Conservation (phyloP, 768 basidiomycete species). For the Suillus plorans region DNA sequence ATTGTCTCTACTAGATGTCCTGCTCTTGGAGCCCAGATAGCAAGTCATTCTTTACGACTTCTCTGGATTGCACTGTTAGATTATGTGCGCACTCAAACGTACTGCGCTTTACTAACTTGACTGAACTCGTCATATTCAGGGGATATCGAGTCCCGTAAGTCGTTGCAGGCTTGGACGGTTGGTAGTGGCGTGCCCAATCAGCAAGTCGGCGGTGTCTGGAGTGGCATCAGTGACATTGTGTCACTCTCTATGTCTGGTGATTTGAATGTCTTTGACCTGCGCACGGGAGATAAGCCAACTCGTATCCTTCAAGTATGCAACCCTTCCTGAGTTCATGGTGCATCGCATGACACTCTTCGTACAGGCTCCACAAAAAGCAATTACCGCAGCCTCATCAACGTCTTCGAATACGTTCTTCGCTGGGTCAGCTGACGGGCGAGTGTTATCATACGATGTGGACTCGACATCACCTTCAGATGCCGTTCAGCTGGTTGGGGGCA, state of each 20-base stretch:
- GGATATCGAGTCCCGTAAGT: conserved; percentile 77
- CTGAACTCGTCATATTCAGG: conserved; percentile 41
- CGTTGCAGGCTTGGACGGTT: conserved; percentile 65
- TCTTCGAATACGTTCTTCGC: conserved; percentile 67
- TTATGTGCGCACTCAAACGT: conserved; percentile 57
- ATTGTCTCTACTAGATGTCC: conserved; percentile 53
- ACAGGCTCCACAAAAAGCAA: conserved; percentile 78
- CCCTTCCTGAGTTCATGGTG: not conserved
- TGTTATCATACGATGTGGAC: conserved; percentile 57
- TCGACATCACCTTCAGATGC: conserved; percentile 25
- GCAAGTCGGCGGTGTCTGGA: conserved; percentile 91
- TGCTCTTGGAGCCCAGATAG: conserved; percentile 81
- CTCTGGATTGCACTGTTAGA: conserved; percentile 85
- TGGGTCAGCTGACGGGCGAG: conserved; percentile 79
- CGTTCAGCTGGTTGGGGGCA: conserved; percentile 53
- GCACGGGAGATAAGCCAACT: conserved; percentile 58
- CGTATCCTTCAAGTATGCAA: conserved; percentile 60
- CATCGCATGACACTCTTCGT: not conserved
- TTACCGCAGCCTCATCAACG: conserved; percentile 59
- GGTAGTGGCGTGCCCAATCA: conserved; percentile 77
- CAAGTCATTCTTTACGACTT: conserved; percentile 73
- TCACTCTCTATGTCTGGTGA: conserved; percentile 83
- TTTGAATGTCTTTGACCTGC: conserved; percentile 79
- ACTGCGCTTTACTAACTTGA: not conserved
- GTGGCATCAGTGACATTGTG: conserved; percentile 63